These are phyloP conservation scores for Xylaria venustula DNA, from an alignment of 495 filamentous ascomycete genomes.

Conservation along the genomic window DNA sequence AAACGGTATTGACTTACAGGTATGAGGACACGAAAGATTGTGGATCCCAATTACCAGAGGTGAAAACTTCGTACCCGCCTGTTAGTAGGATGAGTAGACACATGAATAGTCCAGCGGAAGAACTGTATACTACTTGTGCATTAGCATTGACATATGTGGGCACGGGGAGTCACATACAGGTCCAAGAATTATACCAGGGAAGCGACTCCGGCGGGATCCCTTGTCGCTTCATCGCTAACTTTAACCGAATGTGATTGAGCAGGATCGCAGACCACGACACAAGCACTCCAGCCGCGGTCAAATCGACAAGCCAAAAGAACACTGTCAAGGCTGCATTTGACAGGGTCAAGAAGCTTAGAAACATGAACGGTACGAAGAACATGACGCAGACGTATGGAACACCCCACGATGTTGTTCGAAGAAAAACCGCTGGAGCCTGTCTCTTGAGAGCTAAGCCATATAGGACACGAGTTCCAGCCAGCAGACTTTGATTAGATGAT, in stretches of 20 bases:
- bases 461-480: conserved; percentile 60
- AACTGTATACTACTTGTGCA: conserved; percentile 27
- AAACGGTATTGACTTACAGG: conserved; percentile 34
- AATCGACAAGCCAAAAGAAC: conserved; percentile 60
- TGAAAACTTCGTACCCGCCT: conserved; percentile 48
- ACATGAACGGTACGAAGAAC: conserved; percentile 51
- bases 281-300: conserved; percentile 55
- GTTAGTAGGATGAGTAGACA: conserved; percentile 49
- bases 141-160: conserved; percentile 9
- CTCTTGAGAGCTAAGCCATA: conserved; percentile 61
- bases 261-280: conserved; percentile 53
- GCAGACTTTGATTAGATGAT: conserved; percentile 63
- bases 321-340: conserved; percentile 55
- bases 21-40: conserved; percentile 49
- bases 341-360: conserved; percentile 60
- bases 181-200: conserved; percentile 46
- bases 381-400: conserved; percentile 59
- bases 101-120: conserved; percentile 40
- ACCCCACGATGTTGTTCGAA: conserved; percentile 59
- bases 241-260: conserved; percentile 47
- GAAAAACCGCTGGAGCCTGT: conserved; percentile 56
- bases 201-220: conserved; percentile 35
- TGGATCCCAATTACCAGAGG: conserved; percentile 46
- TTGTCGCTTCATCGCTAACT: conserved; percentile 41
- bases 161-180: conserved; percentile 21